Evolutionary conservation across 139 green algal species (phyloP).

Genomic region (Chlamydomonas sp.): DNA sequence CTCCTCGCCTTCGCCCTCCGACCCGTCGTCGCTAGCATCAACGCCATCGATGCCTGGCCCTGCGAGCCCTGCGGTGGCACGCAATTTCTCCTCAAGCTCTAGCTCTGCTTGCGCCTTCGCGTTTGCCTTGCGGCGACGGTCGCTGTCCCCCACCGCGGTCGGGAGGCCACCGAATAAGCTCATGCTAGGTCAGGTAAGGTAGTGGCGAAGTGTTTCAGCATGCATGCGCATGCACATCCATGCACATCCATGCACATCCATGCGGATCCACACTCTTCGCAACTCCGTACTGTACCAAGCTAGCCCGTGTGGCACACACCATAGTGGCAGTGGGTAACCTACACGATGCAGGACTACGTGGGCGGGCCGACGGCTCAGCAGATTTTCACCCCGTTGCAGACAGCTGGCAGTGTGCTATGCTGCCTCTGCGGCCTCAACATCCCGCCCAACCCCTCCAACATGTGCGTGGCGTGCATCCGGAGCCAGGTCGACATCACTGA

Average conservation of each 20-base stretch:
- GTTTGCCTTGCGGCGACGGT: not conserved
- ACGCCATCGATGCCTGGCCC: not conserved
- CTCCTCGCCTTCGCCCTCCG: conserved; percentile 19
- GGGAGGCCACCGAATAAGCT: too few relatives aligned
- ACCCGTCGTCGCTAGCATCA: not conserved
- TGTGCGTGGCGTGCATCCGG: conserved; percentile 97
- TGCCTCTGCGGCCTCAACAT: conserved; percentile 91
- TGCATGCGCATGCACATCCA: too few relatives aligned
- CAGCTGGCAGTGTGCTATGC: conserved; percentile 59
- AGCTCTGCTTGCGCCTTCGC: not conserved
- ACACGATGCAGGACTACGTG: too few relatives aligned
- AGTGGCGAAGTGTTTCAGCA: too few relatives aligned
- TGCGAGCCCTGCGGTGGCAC: not conserved
- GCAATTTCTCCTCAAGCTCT: not conserved
- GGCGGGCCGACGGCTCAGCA: not conserved
- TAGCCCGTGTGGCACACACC: not conserved
- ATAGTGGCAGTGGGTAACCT: not conserved
- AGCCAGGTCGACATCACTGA: conserved; percentile 97
- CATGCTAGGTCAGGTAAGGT: too few relatives aligned
- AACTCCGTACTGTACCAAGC: too few relatives aligned
- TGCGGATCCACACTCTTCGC: not conserved
- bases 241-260: not conserved
- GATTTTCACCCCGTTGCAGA: not conserved
- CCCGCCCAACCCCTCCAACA: conserved; percentile 88
- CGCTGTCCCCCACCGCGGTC: too few relatives aligned